Conservation (phyloP, 371 early-diverging fungal species). For the Rhizomucor miehei region DNA sequence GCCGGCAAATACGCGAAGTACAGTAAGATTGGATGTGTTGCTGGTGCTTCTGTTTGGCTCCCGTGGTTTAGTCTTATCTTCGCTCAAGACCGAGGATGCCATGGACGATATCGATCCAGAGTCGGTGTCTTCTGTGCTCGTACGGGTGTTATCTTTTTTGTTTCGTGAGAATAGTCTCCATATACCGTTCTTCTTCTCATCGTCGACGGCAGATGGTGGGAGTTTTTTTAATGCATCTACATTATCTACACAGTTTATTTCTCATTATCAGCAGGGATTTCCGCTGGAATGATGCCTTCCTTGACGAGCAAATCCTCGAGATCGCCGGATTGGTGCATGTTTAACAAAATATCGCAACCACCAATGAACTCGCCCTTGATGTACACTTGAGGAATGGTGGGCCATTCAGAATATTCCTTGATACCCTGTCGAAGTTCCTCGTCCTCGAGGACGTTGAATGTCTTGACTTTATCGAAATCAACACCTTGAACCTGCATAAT, state of each 20-base stretch:
- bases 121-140: conserved; percentile 10
- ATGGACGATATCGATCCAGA: conserved; percentile 10
- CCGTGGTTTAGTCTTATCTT: background rate
- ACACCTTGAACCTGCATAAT: conserved; percentile 87
- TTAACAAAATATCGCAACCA: conserved; percentile 93
- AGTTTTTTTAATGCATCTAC: background rate
- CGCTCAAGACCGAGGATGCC: conserved; percentile 4
- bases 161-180: conserved; percentile 6
- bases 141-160: conserved; percentile 19
- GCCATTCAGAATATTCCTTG: conserved; percentile 96
- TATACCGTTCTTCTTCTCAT: background rate
- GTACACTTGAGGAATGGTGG: conserved; percentile 98
- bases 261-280: conserved; percentile 11
- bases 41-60: background rate
- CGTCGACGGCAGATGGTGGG: background rate
- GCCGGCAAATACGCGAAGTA: conserved; percentile 56
- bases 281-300: conserved; percentile 68
- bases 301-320: conserved; percentile 82
- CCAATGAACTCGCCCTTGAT: conserved; percentile 97
- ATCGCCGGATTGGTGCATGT: conserved; percentile 91
- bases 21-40: conserved; percentile 17
- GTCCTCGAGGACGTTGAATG: conserved; percentile 89
- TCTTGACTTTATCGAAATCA: conserved; percentile 63
- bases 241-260: background rate
- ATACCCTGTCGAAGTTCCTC: conserved; percentile 87